phyloP scores from a whole-genome alignment of 495 filamentous ascomycete genomes.

The Melanomma pulvis-pyrius region DNA sequence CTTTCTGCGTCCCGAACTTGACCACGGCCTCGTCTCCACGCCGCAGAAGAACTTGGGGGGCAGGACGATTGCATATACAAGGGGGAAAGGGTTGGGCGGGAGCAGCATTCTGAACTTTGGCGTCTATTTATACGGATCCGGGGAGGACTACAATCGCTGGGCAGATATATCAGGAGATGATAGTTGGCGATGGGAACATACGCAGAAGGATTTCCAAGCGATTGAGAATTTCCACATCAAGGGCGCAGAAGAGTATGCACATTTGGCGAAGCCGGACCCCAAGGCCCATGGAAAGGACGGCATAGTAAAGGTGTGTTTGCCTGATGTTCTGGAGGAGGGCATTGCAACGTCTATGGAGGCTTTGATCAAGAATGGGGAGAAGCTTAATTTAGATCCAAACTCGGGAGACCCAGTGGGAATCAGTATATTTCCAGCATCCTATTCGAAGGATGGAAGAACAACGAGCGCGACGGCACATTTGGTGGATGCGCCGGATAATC shows the following conservation, averaged over 20 bases:
- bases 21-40: slow-evolving; percentile 20
- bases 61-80: slow-evolving; percentile 17
- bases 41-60: slow-evolving; percentile 23
- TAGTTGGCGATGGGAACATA: slow-evolving; percentile 31
- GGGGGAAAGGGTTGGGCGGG: slow-evolving; percentile 34
- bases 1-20: slow-evolving; percentile 27
- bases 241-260: slow-evolving; percentile 6
- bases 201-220: slow-evolving; percentile 21
- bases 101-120: slow-evolving; percentile 32
- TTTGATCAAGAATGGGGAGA: slow-evolving; percentile 20
- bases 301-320: slow-evolving; percentile 28
- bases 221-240: slow-evolving; percentile 29
- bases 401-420: slow-evolving; percentile 31
- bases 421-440: slow-evolving; percentile 22
- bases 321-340: slow-evolving; percentile 23
- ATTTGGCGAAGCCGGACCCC: slow-evolving; percentile 29
- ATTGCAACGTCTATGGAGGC: slow-evolving; percentile 15
- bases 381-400: slow-evolving; percentile 32
- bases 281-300: slow-evolving; percentile 26
- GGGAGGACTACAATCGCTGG: slow-evolving; percentile 36
- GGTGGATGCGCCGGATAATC: slow-evolving; percentile 18
- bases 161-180: slow-evolving; percentile 33
- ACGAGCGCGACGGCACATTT: slow-evolving; percentile 38
- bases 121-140: slow-evolving; percentile 29
- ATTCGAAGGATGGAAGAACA: slow-evolving; percentile 20